Conservation (phyloP, 371 early-diverging fungal genomes). For the Mucor plumbeus region DNA sequence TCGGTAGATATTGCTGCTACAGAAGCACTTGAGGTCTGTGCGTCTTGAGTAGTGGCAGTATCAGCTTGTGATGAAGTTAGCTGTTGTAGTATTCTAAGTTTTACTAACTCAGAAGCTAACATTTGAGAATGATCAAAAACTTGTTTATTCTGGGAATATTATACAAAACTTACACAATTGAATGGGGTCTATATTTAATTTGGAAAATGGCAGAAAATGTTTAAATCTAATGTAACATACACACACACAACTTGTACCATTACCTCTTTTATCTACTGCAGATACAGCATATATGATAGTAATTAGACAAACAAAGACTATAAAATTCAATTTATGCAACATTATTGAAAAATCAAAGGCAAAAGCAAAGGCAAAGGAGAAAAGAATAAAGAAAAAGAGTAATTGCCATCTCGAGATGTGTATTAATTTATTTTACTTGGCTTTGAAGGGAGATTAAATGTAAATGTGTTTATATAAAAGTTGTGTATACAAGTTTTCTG, state of each 20-base stretch:
- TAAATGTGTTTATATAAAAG: neutral
- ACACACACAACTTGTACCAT: neutral
- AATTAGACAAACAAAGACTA: neutral
- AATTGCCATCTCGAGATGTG: neutral
- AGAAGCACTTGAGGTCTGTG: neutral
- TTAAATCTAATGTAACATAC: neutral
- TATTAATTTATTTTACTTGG: neutral
- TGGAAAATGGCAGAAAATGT: neutral
- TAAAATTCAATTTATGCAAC: neutral
- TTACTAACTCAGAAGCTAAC: neutral
- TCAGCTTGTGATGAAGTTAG: neutral
- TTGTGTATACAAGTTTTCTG: too few relatives aligned
- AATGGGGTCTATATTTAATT: neutral
- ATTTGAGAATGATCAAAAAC: neutral
- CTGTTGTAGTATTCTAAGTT: neutral
- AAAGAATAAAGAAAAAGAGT: neutral
- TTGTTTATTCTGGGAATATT: too few relatives aligned
- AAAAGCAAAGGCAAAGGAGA: too few relatives aligned
- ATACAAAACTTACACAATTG: neutral
- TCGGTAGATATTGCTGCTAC: neutral
- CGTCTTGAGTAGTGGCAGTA: neutral
- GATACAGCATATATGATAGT: neutral
- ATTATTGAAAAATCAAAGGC: neutral
- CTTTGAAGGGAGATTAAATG: constrained; percentile 2
- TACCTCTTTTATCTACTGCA: constrained; percentile 3